These are phyloP conservation scores for Bryum argenteum DNA, from an alignment of 225 moss, liverwort and hornwort species.

Conservation along the genomic window DNA sequence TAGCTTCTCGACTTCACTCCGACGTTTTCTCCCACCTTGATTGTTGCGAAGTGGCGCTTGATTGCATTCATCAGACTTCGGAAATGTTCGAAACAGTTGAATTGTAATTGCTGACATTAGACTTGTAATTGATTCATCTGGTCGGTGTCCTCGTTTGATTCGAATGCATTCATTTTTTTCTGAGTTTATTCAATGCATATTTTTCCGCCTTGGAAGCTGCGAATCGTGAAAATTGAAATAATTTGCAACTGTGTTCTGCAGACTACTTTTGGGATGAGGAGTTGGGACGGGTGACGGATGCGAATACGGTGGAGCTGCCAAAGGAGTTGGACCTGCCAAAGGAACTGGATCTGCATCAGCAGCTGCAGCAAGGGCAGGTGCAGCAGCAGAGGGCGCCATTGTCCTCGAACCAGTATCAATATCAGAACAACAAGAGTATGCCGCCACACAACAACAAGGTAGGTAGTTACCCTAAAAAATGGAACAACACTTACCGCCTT, in stretches of 20 bases:
- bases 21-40: no score
- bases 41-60: no score
- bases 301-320: conserved; percentile 13
- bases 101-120: neutral
- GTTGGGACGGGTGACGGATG: conserved; percentile 31
- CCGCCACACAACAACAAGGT: conserved; percentile 35
- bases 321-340: conserved; percentile 22
- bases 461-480: conserved; percentile 68
- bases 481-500: conserved; percentile 56
- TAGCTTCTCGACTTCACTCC: no score
- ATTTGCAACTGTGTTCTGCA: conserved; percentile 21
- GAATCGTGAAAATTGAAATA: neutral
- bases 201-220: no score
- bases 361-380: conserved; percentile 25
- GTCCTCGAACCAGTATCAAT: conserved; percentile 45
- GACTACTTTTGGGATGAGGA: conserved; percentile 52
- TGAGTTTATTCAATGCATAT: no score
- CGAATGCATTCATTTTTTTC: no score
- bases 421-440: conserved; percentile 66
- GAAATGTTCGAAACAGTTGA: no score
- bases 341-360: conserved; percentile 27
- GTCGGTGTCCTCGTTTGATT: no score
- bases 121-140: no score
- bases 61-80: no score
- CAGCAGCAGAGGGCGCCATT: conserved; percentile 36